These are phyloP conservation scores for Penicillium cataractarum DNA, from an alignment of 495 filamentous ascomycete species.

Conservation along the genomic window DNA sequence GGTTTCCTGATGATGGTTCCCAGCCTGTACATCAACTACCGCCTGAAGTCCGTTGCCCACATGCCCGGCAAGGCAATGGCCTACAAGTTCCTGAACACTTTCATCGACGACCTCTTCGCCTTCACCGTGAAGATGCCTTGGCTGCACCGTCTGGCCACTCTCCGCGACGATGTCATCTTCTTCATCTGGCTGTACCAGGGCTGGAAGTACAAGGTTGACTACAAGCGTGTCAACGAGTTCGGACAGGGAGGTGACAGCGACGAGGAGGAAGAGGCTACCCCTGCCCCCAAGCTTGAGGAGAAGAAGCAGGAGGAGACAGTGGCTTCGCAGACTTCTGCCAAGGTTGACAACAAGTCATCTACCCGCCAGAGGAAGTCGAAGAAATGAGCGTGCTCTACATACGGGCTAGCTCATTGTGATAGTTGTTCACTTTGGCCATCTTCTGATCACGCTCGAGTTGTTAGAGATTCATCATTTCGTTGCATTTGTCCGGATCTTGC, in stretches of 20 bases:
- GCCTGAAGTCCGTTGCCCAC: conserved; percentile 93
- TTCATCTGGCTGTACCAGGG: conserved; percentile 97
- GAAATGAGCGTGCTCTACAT: conserved; percentile 27
- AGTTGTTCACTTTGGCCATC: background rate
- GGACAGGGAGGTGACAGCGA: conserved; percentile 93
- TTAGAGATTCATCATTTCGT: background rate
- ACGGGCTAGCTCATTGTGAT: no score
- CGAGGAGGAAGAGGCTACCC: conserved; percentile 58
- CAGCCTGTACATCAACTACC: conserved; percentile 96
- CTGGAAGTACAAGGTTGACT: conserved; percentile 91
- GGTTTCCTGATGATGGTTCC: conserved; percentile 99
- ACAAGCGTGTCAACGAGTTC: conserved; percentile 93
- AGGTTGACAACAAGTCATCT: conserved; percentile 35
- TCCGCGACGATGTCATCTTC: conserved; percentile 96
- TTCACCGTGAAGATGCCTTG: conserved; percentile 99
- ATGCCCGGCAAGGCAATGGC: conserved; percentile 96
- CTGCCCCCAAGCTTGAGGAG: conserved; percentile 42
- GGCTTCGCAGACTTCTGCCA: conserved; percentile 36
- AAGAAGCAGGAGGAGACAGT: conserved; percentile 44
- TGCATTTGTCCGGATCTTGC: background rate
- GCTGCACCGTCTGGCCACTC: conserved; percentile 89
- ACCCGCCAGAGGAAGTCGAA: conserved; percentile 43
- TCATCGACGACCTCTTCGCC: conserved; percentile 88
- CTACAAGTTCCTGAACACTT: conserved; percentile 90
- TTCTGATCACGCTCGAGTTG: background rate